Evolutionary conservation across 2,329 filamentous ascomycete species (phyloP).

Genomic region (Alternaria arbusti): DNA sequence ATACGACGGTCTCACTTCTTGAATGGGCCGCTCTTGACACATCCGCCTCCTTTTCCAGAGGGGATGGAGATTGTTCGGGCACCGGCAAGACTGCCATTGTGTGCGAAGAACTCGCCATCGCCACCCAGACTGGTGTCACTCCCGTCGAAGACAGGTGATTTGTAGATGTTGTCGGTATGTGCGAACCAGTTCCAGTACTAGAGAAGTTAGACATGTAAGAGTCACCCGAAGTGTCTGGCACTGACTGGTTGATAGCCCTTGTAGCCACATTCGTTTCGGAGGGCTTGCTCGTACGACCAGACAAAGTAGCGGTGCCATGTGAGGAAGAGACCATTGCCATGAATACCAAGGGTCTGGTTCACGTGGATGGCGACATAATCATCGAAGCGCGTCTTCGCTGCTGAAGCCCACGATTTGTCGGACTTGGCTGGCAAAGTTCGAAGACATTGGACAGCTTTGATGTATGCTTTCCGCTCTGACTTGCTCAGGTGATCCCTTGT

Average conservation of each 20-base stretch:
- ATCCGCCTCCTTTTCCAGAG: conserved; percentile 5
- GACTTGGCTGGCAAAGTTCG: conserved; percentile 3
- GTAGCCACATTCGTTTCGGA: conserved; percentile 6
- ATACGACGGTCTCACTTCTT: not conserved
- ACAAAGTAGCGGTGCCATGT: conserved; percentile 10
- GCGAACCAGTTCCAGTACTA: conserved; percentile 10
- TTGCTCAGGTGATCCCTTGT: conserved; percentile 4
- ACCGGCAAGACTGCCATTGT: conserved; percentile 6
- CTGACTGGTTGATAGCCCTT: conserved; percentile 9
- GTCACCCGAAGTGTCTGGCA: not conserved
- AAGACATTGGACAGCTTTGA: conserved; percentile 7
- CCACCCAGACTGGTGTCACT: conserved; percentile 6
- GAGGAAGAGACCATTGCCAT: conserved; percentile 4
- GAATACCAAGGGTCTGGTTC: conserved; percentile 2
- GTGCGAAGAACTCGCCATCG: conserved; percentile 4
- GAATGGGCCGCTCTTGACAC: conserved; percentile 5
- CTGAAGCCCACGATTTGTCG: not conserved
- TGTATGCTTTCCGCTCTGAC: not conserved
- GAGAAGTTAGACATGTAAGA: not conserved
- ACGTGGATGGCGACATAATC: conserved; percentile 9
- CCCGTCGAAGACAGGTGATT: conserved; percentile 3
- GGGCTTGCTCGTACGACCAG: conserved; percentile 6
- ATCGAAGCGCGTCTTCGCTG: conserved; percentile 8
- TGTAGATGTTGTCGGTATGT: conserved; percentile 1
- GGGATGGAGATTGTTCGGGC: not conserved